Evolutionary conservation across 257 asterid species (phyloP), one percentile per base, ranked within the genome.

Genomic region (Forsythia viridissima): DNA sequence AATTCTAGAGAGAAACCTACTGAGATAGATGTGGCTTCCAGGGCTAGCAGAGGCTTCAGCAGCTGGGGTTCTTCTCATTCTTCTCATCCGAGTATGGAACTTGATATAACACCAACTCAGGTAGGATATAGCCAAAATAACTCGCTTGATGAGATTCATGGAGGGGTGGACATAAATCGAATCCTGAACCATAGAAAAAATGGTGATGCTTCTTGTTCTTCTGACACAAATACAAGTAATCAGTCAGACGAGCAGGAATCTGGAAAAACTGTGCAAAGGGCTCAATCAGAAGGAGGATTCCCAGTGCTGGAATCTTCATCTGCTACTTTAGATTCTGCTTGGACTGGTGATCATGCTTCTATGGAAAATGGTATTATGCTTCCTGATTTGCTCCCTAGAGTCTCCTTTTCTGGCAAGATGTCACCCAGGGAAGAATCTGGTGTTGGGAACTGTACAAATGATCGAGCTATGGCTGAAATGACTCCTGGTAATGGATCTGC

Each of bases 61-160:
- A 87, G 92, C 86, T 87, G 75, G 80, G 92, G 87, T 88, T 91
- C 94, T 77, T 92, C 89, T 86, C 83, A 88, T 88, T 90, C 96
- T 76, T 92, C 89, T 85, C 83, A 85, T 79, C 78, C 78, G 80
- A 84, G 82, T 86, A 71, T 80, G 75, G 87, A 87, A 76, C 88
- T 92, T 73, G 85, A 86, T 66, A 77, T 63, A 59, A 48, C 75
- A 11, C 70, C 71, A 48, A 75, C 70, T 76, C 90, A 84, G 38
- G 87, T 75, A 76, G 91, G 80, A 46, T 77, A 76, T 44, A 12
- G 81, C 80, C 86, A 59, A 80, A 73, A 70, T 57, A 43, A 42
- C 85, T 81, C 84, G 57, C 80, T 82, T 72, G 83, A 80, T 82
- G 91, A 77, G 78, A 72, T 76, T 73, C 87, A 80, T 38, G 81